A percentile compares a stretch with the other conserved stretches of the same genome.
Conservation (phyloP, 306 rosid species). For the Quercus agrifolia region DNA sequence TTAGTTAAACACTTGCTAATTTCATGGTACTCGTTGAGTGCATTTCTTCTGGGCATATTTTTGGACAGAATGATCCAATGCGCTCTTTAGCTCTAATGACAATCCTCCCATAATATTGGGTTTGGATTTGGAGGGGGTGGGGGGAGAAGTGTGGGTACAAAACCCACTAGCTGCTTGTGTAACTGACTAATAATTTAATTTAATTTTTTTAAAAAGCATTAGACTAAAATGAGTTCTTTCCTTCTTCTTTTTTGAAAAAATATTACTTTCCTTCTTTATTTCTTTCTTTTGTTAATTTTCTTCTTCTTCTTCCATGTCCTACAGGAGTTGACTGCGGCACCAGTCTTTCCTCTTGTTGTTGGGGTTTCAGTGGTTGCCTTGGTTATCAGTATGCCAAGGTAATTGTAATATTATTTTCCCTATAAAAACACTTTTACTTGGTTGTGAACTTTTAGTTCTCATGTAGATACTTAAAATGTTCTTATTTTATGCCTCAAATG, state of each 20-base stretch:
- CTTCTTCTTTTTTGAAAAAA: too few relatives aligned
- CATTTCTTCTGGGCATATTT: background rate
- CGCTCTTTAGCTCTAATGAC: background rate
- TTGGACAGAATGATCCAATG: background rate
- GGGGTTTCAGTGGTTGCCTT: conserved; percentile 69
- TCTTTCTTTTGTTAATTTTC: conserved; percentile 6
- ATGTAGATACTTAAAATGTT: background rate
- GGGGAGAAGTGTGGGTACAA: too few relatives aligned
- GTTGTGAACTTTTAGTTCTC: conserved; percentile 4
- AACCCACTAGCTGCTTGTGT: too few relatives aligned
- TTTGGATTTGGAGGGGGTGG: too few relatives aligned
- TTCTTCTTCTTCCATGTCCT: conserved; percentile 9
- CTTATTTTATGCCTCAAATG: conserved; percentile 13
- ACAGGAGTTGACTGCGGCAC: conserved; percentile 93
- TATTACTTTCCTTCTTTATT: background rate
- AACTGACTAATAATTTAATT: too few relatives aligned
- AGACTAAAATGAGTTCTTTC: too few relatives aligned
- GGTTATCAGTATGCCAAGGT: conserved; percentile 82
- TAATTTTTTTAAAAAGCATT: too few relatives aligned
- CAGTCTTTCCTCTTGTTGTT: conserved; percentile 77
- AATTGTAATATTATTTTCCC: conserved; percentile 24
- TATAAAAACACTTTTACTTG: background rate
- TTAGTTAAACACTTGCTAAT: background rate
- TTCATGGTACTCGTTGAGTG: background rate
- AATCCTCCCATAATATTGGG: too few relatives aligned